Percentiles rank a stretch among this genome's conserved stretches.
Evolutionary conservation across 2,329 filamentous ascomycete species (phyloP).

Genomic region (Lachnellula cervina): DNA sequence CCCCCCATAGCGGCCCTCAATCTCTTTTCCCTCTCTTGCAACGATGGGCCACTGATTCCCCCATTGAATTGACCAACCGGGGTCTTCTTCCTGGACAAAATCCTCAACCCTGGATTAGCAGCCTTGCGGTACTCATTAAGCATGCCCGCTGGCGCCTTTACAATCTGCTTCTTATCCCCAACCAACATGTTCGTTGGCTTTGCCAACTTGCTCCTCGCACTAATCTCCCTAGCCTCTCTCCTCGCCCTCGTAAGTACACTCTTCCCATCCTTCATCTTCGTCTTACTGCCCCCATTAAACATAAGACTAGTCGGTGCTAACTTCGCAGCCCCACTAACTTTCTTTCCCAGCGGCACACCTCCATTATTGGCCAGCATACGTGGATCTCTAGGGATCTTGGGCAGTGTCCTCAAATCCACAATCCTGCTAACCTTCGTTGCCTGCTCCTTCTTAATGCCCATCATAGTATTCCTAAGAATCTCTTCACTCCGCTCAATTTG

Average conservation of each 20-base stretch:
- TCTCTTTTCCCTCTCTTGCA: slow-evolving; percentile 36
- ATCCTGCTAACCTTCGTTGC: slow-evolving; percentile 54
- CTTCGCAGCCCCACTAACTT: slow-evolving; percentile 27
- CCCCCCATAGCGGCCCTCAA: slow-evolving; percentile 16
- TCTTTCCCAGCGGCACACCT: slow-evolving; percentile 27
- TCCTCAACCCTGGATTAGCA: slow-evolving; percentile 31
- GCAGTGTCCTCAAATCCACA: slow-evolving; percentile 46
- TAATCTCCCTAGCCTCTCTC: slow-evolving; percentile 52
- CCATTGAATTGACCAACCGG: slow-evolving; percentile 11
- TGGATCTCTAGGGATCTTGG: slow-evolving; percentile 37
- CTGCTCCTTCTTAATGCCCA: slow-evolving; percentile 55
- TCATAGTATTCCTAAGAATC: slow-evolving; percentile 47
- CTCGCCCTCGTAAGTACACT: slow-evolving; percentile 53
- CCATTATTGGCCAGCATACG: slow-evolving; percentile 33
- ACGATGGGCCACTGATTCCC: slow-evolving; percentile 15
- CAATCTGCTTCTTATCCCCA: slow-evolving; percentile 35
- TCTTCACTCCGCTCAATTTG: slow-evolving; percentile 54
- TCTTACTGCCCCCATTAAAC: slow-evolving; percentile 46
- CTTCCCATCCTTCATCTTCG: slow-evolving; percentile 47
- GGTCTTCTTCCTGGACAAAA: slow-evolving; percentile 31
- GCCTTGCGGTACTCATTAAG: slow-evolving; percentile 47
- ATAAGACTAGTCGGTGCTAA: slow-evolving; percentile 34
- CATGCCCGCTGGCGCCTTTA: slow-evolving; percentile 49
- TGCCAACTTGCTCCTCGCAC: slow-evolving; percentile 43
- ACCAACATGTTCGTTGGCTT: slow-evolving; percentile 34